Evolutionary conservation across 805 yeast genomes (phyloP), one percentile per base, ranked within the genome.

Genomic region (Wickerhamomyces rabaulensis): DNA sequence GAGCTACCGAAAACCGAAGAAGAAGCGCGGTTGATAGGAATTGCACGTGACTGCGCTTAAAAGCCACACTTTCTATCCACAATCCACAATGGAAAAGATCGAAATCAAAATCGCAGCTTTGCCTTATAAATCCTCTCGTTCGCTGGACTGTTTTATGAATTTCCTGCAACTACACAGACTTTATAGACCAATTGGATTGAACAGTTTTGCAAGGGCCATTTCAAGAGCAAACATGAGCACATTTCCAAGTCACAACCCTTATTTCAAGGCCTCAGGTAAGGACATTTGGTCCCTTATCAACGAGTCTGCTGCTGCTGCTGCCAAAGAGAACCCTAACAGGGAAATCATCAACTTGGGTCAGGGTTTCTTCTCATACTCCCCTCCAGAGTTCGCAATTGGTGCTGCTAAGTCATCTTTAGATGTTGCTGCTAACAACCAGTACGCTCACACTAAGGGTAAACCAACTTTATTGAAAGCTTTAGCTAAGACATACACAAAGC

Each of bases 241-340:
- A 45, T 58, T 70, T 12, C 78, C 78, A 27, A 58, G 69, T 42
- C 81, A 78, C 59, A 82, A 82, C 56, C 83, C 84, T 0, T 84
- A 85, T 64, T 86, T 87, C 67, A 74, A 80, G 42, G 75, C 83
- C 33, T 79, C 81, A 15, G 80, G 84, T 40, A 88, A 90, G 61
- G 99, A 94, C 65, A 91, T 94, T 41, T 94, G 99, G 99, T 77
- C 95, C 2, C 70, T 94, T 53, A 87, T 95, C 66, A 94, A 94
- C 62, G 98, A 91, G 60, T 85, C 99, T 2, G 97, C 98, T 0
- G 95, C 95, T 3, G 78, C 78, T 6, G 79, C 79, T 5, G 90
- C 95, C 13, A 84, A 82, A 51, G 55, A 63, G 3, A 68, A 68
- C 37, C 81, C 80, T 40, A 90, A 89, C n/a, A 75, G 84, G 56